phyloP scores from a whole-genome alignment of 106 monocot species.

The Allium sativum region DNA sequence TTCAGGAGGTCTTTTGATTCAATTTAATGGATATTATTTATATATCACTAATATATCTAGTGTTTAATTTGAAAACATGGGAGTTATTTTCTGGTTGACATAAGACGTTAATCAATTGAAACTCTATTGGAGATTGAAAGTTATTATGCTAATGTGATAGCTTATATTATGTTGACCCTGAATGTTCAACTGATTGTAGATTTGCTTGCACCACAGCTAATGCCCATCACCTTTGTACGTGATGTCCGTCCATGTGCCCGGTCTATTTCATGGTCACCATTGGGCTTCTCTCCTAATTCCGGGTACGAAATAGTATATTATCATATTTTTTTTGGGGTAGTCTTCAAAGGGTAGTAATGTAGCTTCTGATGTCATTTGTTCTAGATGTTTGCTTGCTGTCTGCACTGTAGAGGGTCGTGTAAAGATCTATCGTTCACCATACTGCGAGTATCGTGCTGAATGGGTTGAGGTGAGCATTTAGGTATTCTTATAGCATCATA shows the following conservation, averaged over 20 bases:
- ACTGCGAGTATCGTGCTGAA: constrained; percentile 55
- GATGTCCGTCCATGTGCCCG: constrained; percentile 59
- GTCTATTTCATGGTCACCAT: constrained; percentile 92
- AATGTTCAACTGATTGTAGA: constrained; percentile 30
- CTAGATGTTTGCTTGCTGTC: constrained; percentile 84
- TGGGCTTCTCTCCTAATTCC: constrained; percentile 59
- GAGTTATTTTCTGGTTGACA: too few relatives aligned
- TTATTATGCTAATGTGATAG: not conserved
- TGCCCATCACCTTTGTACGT: constrained; percentile 52
- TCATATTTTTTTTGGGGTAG: not conserved
- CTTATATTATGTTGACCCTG: not conserved
- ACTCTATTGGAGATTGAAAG: too few relatives aligned
- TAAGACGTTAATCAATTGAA: too few relatives aligned
- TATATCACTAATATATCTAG: too few relatives aligned
- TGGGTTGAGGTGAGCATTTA: constrained; percentile 70
- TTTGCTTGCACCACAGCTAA: constrained; percentile 33
- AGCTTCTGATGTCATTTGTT: not conserved
- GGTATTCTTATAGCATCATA: not conserved
- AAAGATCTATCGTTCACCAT: constrained; percentile 69
- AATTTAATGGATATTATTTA: too few relatives aligned
- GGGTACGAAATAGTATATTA: constrained; percentile 29
- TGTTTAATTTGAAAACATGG: too few relatives aligned
- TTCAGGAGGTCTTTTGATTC: too few relatives aligned
- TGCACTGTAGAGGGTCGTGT: constrained; percentile 77
- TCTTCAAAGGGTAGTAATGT: not conserved